Conservation (phyloP, 331 rosid genomes). For the Rhamnella rubrinervis region DNA sequence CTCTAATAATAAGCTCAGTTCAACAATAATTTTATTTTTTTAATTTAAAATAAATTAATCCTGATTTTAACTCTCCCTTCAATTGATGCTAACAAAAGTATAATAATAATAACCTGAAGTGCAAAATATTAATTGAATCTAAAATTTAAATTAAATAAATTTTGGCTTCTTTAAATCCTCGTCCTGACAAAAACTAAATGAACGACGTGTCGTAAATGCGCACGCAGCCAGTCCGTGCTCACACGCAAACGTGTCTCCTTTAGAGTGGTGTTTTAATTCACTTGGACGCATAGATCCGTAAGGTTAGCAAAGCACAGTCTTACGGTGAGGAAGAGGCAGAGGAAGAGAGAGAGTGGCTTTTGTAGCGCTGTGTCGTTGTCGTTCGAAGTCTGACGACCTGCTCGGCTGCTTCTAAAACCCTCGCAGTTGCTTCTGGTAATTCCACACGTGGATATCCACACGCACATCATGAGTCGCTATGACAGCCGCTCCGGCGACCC, state of each 20-base stretch:
- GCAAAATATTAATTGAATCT: too few relatives aligned
- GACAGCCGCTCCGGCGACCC: constrained; percentile 97
- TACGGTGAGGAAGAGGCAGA: too few relatives aligned
- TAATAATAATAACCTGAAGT: too few relatives aligned
- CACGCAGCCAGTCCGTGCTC: background rate
- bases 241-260: background rate
- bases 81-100: too few relatives aligned
- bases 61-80: too few relatives aligned
- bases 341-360: background rate
- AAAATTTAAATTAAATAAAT: too few relatives aligned
- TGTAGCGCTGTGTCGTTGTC: background rate
- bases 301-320: background rate
- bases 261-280: too few relatives aligned
- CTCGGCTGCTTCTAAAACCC: constrained; percentile 35
- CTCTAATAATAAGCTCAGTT: too few relatives aligned
- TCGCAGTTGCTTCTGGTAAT: constrained; percentile 3
- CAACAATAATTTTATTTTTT: too few relatives aligned
- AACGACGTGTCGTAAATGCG: background rate
- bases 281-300: background rate
- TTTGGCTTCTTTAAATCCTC: too few relatives aligned
- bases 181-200: too few relatives aligned
- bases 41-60: too few relatives aligned
- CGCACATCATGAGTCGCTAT: constrained; percentile 77
- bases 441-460: constrained; percentile 6
- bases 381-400: background rate